Conservation (phyloP, 192 early-diverging fungal genomes). For the Gigaspora rosea region DNA sequence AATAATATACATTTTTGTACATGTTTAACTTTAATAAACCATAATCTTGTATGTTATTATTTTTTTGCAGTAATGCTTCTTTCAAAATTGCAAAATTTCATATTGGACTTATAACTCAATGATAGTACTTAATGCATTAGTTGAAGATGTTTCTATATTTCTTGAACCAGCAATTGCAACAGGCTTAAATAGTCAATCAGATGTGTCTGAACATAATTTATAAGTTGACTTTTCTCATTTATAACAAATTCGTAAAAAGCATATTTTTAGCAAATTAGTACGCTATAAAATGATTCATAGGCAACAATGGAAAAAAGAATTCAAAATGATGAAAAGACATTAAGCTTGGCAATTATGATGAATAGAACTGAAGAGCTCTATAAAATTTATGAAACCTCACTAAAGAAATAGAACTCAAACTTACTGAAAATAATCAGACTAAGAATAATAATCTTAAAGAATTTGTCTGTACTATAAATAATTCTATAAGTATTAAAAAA, state of each 20-base stretch:
- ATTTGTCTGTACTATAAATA: not conserved
- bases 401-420: not conserved
- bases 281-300: too few relatives aligned
- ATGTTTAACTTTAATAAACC: too few relatives aligned
- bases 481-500: not conserved
- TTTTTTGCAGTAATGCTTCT: not conserved
- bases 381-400: not conserved
- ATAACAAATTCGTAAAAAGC: not conserved
- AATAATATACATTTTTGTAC: too few relatives aligned
- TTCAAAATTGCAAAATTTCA: not conserved
- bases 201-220: not conserved
- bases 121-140: not conserved
- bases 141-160: not conserved
- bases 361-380: too few relatives aligned
- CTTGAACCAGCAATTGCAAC: not conserved
- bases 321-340: not conserved
- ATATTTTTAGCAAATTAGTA: not conserved
- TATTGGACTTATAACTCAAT: not conserved
- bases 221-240: not conserved
- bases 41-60: not conserved
- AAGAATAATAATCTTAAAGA: not conserved
- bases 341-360: not conserved
- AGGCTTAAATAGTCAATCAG: not conserved
- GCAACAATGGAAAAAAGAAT: not conserved
- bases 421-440: too few relatives aligned